phyloP scores from a whole-genome alignment of 305 asterid genomes.

The Caryopteris hybrid region DNA sequence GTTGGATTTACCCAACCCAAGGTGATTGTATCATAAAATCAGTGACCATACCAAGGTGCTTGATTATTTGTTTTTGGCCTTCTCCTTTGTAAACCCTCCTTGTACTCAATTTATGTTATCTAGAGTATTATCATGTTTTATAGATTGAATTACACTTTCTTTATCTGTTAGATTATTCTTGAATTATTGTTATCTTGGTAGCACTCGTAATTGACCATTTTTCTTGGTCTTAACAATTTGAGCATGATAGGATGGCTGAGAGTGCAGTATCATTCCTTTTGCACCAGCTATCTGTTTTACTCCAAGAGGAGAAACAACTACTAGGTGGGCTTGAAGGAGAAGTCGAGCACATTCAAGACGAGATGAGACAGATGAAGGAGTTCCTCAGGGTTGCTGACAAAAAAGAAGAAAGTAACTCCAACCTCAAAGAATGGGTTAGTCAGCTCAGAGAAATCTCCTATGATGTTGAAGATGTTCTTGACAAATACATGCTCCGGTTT shows the following conservation, averaged over 20 bases:
- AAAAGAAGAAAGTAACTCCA: slow-evolving; percentile 10
- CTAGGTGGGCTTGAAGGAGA: slow-evolving; percentile 1
- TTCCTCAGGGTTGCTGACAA: slow-evolving; percentile 21
- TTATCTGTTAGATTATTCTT: neutral
- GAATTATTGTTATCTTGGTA: neutral
- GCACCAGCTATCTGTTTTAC: neutral
- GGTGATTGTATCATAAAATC: no score
- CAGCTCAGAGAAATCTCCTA: slow-evolving; percentile 16
- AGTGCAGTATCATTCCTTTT: neutral
- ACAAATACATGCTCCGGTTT: neutral
- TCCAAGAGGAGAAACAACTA: neutral
- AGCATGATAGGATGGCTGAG: neutral
- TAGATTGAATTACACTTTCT: no score
- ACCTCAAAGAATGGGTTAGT: slow-evolving; percentile 13
- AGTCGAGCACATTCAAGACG: neutral
- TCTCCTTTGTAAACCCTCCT: neutral
- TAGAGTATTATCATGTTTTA: no score
- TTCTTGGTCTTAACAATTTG: neutral
- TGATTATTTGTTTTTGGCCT: neutral
- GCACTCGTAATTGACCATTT: no score
- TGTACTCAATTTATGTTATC: neutral
- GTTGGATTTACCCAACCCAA: no score
- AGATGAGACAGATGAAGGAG: slow-evolving; percentile 2
- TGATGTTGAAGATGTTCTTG: neutral
- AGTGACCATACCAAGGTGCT: no score